Conservation (phyloP, 192 early-diverging fungal species). For the Podochytrium sp. region DNA sequence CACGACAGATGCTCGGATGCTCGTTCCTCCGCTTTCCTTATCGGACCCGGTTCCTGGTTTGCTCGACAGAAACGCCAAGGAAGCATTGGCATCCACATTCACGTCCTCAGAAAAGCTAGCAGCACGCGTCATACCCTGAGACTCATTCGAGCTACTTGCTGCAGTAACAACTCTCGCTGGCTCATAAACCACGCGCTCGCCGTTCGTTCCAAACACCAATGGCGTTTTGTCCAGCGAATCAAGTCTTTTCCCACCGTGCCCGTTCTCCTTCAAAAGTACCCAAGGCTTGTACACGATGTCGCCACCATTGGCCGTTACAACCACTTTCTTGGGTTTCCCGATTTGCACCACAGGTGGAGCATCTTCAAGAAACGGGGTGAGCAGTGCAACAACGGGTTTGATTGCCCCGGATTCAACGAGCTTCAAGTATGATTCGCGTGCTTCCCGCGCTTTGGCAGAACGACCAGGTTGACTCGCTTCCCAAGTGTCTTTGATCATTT, state of each 20-base stretch:
- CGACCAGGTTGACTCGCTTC: constrained; percentile 56
- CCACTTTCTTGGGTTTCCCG: constrained; percentile 11
- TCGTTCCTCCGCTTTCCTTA: not conserved
- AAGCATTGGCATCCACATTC: not conserved
- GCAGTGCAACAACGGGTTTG: constrained; percentile 42
- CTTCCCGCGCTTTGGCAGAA: constrained; percentile 51
- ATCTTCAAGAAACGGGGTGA: constrained; percentile 10
- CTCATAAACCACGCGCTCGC: constrained; percentile 15
- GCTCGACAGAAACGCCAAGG: not conserved
- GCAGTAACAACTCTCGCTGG: not conserved
- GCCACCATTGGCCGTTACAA: not conserved
- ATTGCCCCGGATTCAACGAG: constrained; percentile 46
- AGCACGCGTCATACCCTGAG: not conserved
- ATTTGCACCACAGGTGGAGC: constrained; percentile 5
- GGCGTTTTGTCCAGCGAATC: constrained; percentile 11
- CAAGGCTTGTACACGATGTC: constrained; percentile 47
- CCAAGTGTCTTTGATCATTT: constrained; percentile 63
- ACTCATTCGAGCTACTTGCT: no score
- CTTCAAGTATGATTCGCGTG: constrained; percentile 53
- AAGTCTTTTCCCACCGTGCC: constrained; percentile 5
- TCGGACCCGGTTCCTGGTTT: not conserved
- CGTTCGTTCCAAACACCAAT: constrained; percentile 27
- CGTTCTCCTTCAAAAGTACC: constrained; percentile 39
- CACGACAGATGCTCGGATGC: no score
- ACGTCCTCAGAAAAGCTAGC: constrained; percentile 6